Conservation (phyloP, 2,329 filamentous ascomycete genomes). For the Alternaria brassicae region DNA sequence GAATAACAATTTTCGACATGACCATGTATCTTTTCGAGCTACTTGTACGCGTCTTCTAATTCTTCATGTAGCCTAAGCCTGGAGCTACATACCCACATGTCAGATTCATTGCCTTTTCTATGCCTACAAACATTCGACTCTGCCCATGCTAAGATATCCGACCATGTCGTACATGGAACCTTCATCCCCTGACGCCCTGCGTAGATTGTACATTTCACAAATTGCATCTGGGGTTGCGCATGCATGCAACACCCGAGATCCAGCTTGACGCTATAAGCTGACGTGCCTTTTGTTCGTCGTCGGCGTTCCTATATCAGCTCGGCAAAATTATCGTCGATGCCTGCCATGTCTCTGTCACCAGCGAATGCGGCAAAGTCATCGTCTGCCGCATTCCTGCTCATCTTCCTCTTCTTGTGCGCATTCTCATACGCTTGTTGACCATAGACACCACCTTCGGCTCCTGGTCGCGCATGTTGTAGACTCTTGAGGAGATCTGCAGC, state of each 20-base stretch:
- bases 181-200: too few species aligned
- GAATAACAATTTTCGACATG: neutral
- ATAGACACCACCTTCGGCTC: conserved; percentile 32
- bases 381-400: conserved; percentile 41
- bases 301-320: conserved; percentile 53
- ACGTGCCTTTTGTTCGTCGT: too few species aligned
- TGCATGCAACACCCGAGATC: too few species aligned
- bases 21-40: neutral
- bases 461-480: conserved; percentile 36
- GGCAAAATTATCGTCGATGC: conserved; percentile 67
- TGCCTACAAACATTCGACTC: neutral
- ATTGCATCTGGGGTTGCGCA: too few species aligned
- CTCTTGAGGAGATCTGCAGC: conserved; percentile 43
- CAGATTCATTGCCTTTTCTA: neutral
- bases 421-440: conserved; percentile 31
- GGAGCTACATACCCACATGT: neutral
- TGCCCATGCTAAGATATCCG: neutral
- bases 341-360: conserved; percentile 61
- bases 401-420: conserved; percentile 49
- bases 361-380: conserved; percentile 51
- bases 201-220: too few species aligned
- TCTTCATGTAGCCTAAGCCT: neutral
- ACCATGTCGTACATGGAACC: too few species aligned
- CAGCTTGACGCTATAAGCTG: too few species aligned
- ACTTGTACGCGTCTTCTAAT: neutral